These are phyloP conservation scores for Rhynchospora breviuscula DNA, from an alignment of 176 grass and related monocot species.

Conservation along the genomic window DNA sequence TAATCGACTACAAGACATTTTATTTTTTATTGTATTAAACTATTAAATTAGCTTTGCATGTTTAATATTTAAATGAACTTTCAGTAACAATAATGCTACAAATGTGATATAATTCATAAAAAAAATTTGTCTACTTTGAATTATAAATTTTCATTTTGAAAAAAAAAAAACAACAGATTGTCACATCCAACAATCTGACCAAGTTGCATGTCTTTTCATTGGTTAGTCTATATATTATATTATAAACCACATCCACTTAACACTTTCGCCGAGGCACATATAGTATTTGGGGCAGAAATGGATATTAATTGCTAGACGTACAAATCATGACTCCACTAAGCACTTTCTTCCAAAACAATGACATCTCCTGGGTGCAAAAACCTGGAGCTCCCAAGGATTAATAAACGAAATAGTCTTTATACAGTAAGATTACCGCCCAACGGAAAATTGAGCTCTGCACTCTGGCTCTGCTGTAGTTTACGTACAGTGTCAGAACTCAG, in stretches of 20 bases:
- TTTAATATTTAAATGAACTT: background rate
- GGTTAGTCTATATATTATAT: background rate
- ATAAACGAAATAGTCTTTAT: background rate
- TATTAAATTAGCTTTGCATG: background rate
- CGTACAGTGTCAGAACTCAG: background rate
- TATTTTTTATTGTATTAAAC: background rate
- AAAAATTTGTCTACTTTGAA: background rate
- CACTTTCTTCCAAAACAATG: background rate
- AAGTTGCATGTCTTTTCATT: background rate
- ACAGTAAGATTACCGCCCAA: background rate
- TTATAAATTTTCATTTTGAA: background rate
- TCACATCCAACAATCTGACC: background rate
- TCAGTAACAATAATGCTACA: no score
- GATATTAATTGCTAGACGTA: constrained; percentile 11
- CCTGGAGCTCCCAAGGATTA: background rate
- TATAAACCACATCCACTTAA: background rate
- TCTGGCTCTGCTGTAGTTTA: background rate
- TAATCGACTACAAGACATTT: background rate
- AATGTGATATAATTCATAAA: background rate
- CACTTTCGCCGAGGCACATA: background rate
- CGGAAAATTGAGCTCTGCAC: background rate
- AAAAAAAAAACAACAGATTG: background rate
- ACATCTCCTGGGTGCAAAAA: background rate
- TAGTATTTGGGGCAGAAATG: constrained; percentile 13
- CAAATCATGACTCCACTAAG: background rate